Conservation (phyloP, 257 asterid genomes). For the Thymus quinquecostatus region DNA sequence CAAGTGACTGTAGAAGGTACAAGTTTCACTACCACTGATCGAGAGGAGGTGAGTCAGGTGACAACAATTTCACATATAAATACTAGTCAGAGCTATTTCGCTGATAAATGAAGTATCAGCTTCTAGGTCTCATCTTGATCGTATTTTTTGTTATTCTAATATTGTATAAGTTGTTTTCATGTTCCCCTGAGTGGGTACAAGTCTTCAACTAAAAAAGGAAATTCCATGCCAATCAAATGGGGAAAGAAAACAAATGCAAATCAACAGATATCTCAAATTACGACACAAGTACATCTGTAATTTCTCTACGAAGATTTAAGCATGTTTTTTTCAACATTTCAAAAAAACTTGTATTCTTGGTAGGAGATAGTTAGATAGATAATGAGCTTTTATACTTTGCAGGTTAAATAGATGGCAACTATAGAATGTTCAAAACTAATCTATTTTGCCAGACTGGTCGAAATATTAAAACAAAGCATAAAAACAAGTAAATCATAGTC, state of each 20-base stretch:
- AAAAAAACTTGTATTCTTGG: slow-evolving; percentile 5
- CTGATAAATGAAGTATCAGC: not conserved
- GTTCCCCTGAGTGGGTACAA: not conserved
- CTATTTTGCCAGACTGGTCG: not conserved
- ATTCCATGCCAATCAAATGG: not conserved
- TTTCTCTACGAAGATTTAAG: slow-evolving; percentile 3
- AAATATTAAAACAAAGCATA: slow-evolving; percentile 3
- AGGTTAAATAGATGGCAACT: not conserved
- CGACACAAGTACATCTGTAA: not conserved
- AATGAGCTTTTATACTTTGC: not conserved
- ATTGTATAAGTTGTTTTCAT: not conserved
- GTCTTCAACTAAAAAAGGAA: not conserved
- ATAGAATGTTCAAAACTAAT: not conserved
- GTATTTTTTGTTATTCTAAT: not conserved
- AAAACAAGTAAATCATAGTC: slow-evolving; percentile 9
- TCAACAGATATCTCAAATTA: not conserved
- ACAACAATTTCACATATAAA: not conserved
- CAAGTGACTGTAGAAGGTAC: not conserved
- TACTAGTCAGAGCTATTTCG: not conserved
- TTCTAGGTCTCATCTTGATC: not conserved
- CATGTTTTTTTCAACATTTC: not conserved
- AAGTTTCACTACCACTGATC: not conserved
- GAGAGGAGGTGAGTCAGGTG: not conserved
- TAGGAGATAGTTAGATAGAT: not conserved
- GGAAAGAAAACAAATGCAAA: not conserved